Base-by-base conservation (phyloP, 139 green algal species). In the Pleodorina starrii region DNA sequence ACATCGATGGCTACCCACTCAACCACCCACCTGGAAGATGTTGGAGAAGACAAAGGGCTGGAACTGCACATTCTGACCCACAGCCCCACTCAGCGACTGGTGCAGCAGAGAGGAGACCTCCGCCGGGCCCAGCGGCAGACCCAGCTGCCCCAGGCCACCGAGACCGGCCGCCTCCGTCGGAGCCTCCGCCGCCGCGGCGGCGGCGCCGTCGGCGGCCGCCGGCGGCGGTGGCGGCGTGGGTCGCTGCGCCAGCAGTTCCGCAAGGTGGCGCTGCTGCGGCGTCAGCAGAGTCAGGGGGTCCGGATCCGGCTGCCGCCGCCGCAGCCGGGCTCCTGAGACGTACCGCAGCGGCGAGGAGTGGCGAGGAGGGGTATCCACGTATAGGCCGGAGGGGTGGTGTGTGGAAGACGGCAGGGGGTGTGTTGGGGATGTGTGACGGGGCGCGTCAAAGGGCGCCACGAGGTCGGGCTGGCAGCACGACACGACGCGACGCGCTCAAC, bases 21-120 rank as follows among this genome's bases (percentile, higher is more conserved):
- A n/a, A n/a, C 68, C 1, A 7, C 72, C 42, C 63, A 88, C 83
- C 89, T 92, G 89, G 76, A 92, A 90, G 4, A 92, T n/a, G 83
- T 84, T 79, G 38, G 21, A 78, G 75, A 90, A 92, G 11, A 92
- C 84, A 17, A 85, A 85, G 14, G 89, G 83, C 84, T 63, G 76
- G 48, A 91, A 88, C 44, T 84, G 69, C 79, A 88, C 79, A 4
- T 38, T 11, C 78, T 91, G 87, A n/a, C 71, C 87, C n/a, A 44
- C 69, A 25, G 68, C 51, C 10, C 29, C 69, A 11, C 60, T 71
- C 36, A 91, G 87, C 19, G 77, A 48, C 68, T 88, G 51, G 17
- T 84, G 35, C 35, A 87, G 5, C 46, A 91, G 40, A 4, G 69
- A 54, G 14, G 82, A 72, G 38, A 88, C 79, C 2, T 91, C 87